A percentile compares a stretch with the other conserved stretches of the same genome.
Conservation (phyloP, 148 eudicot species). For the Simmondsia chinensis region DNA sequence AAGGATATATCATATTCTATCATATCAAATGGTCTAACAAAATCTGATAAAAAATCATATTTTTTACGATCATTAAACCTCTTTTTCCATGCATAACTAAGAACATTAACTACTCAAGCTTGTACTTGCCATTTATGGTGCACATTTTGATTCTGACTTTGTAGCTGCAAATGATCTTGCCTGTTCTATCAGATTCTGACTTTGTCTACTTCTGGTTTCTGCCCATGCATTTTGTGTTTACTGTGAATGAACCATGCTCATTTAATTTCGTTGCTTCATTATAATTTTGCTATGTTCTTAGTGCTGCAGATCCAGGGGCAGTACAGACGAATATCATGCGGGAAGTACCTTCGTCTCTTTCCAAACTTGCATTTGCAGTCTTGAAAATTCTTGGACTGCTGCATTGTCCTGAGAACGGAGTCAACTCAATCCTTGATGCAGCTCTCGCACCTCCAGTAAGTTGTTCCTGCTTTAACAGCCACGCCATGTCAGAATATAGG, state of each 20-base stretch:
- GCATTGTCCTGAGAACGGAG: constrained; percentile 56
- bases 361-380: constrained; percentile 33
- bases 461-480: constrained; percentile 9
- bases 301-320: constrained; percentile 88
- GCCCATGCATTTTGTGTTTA: not conserved
- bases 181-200: not conserved
- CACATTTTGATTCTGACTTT: not conserved
- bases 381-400: constrained; percentile 55
- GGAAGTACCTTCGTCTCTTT: constrained; percentile 51
- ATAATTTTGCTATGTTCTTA: constrained; percentile 13
- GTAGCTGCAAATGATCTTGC: not conserved
- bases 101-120: too few species aligned
- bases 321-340: constrained; percentile 86
- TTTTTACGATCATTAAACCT: too few species aligned
- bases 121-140: too few species aligned
- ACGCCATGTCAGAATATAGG: too few species aligned
- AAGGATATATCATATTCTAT: too few species aligned
- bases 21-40: too few species aligned
- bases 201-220: not conserved
- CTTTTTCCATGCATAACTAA: too few species aligned
- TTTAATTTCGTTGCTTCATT: not conserved
- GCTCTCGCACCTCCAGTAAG: constrained; percentile 86
- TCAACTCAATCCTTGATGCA: constrained; percentile 63
- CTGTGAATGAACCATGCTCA: too few species aligned
- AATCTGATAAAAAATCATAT: too few species aligned